Conservation (phyloP, 371 early-diverging fungal species). For the Syncephalis plumigaleata region DNA sequence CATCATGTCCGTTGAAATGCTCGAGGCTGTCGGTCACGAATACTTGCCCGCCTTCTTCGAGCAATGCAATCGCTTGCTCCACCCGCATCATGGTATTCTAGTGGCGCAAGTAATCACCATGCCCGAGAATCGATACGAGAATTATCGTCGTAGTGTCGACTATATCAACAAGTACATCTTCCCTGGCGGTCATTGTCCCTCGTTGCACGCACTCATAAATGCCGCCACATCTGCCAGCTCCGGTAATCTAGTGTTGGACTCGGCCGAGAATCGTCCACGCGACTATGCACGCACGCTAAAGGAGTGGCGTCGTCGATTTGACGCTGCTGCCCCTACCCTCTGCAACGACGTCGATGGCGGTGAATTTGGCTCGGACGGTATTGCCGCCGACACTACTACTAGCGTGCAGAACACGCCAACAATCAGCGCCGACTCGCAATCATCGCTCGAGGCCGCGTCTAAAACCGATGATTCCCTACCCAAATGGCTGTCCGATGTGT, state of each 20-base stretch:
- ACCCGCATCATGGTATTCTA: constrained; percentile 25
- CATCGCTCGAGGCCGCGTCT: no score
- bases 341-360: constrained; percentile 1
- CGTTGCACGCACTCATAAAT: constrained; percentile 26
- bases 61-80: constrained; percentile 25
- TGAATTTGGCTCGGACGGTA: constrained; percentile 19
- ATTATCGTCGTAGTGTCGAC: constrained; percentile 28
- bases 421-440: not conserved
- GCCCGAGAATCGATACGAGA: constrained; percentile 36
- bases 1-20: constrained; percentile 50
- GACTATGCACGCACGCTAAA: constrained; percentile 48
- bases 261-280: constrained; percentile 33
- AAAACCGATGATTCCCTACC: not conserved
- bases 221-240: constrained; percentile 26
- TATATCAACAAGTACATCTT: constrained; percentile 58
- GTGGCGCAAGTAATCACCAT: constrained; percentile 36
- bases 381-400: no score
- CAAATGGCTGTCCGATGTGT: constrained; percentile 1
- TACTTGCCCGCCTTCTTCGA: constrained; percentile 37
- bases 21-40: constrained; percentile 52
- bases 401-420: not conserved
- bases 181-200: constrained; percentile 47
- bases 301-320: constrained; percentile 37
- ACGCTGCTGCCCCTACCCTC: no score
- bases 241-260: constrained; percentile 30